Evolutionary conservation across 345 rosid species (phyloP).

Genomic region (thale cress (Arabidopsis thaliana)): TAIR10.1 NC_003070.9:3305501-3306000

Average conservation of each 20-base stretch:
- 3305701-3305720: slow-evolving; percentile 59
- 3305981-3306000: slow-evolving; percentile 56
- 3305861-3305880: slow-evolving; percentile 65
- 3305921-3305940: slow-evolving; percentile 52
- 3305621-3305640: slow-evolving; percentile 49
- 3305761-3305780: slow-evolving; percentile 64
- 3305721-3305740: slow-evolving; percentile 61
- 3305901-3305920: slow-evolving; percentile 52
- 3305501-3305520: slow-evolving; percentile 59
- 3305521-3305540: slow-evolving; percentile 57
- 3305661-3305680: slow-evolving; percentile 56
- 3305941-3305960: slow-evolving; percentile 57
- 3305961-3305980: slow-evolving; percentile 56
- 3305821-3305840: slow-evolving; percentile 53
- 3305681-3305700: slow-evolving; percentile 60
- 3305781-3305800: slow-evolving; percentile 53
- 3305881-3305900: slow-evolving; percentile 49
- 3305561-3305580: slow-evolving; percentile 52
- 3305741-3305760: slow-evolving; percentile 54
- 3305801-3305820: slow-evolving; percentile 62
- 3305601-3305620: slow-evolving; percentile 51
- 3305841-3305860: slow-evolving; percentile 87
- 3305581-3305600: slow-evolving; percentile 58
- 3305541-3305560: slow-evolving; percentile 64
- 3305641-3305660: slow-evolving; percentile 60